phyloP scores from a whole-genome alignment of 768 basidiomycete genomes.

The Gyrodon lividus region DNA sequence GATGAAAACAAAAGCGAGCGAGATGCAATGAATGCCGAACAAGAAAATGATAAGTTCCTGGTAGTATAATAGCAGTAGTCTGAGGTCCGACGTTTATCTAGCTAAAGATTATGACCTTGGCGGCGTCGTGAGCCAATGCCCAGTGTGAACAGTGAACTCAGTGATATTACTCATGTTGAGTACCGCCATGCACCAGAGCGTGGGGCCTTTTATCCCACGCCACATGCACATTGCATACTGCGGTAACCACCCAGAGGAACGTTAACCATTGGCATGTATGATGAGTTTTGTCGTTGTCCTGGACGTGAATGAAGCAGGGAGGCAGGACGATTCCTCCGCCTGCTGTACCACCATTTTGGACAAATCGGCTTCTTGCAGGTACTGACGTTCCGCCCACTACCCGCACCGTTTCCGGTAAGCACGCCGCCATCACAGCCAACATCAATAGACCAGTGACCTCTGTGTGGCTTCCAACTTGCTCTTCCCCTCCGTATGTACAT shows the following conservation, averaged over 20 bases:
- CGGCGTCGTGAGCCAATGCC: constrained; percentile 14
- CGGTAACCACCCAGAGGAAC: no score
- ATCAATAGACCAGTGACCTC: no score
- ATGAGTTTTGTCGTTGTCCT: background rate
- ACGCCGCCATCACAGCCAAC: no score
- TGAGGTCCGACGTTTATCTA: constrained; percentile 1
- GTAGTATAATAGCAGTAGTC: no score
- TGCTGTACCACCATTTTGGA: background rate
- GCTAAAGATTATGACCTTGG: constrained; percentile 3
- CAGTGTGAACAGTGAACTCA: constrained; percentile 10
- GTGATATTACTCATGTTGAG: no score
- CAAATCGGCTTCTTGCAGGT: background rate
- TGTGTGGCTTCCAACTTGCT: no score
- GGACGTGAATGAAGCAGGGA: background rate
- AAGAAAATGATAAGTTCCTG: constrained; percentile 4
- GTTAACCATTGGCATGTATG: no score
- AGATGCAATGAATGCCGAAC: constrained; percentile 16
- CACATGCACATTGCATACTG: constrained; percentile 10
- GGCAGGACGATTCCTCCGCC: no score
- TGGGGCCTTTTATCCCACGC: constrained; percentile 21
- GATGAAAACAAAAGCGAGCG: constrained; percentile 15
- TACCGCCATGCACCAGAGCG: background rate
- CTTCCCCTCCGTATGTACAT: no score
- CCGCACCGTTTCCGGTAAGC: background rate
- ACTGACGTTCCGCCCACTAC: background rate